These are phyloP conservation scores for Magnolia officinalis DNA, from an alignment of 164 flowering plant genomes.

Conservation along the genomic window DNA sequence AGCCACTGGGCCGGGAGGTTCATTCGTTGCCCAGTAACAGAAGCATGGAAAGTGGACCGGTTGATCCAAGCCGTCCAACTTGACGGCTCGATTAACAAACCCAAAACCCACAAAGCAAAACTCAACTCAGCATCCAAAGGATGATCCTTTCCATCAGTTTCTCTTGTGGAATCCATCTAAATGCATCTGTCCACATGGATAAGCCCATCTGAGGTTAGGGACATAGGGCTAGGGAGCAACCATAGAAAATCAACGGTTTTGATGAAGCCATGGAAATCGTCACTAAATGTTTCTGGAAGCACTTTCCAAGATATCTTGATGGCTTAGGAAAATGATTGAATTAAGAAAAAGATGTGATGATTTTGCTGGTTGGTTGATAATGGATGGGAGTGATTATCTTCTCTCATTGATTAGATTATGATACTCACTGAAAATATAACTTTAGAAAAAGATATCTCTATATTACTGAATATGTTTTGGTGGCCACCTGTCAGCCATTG, in stretches of 20 bases:
- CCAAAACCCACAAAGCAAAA: too few relatives aligned
- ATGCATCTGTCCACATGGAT: too few relatives aligned
- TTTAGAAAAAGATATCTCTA: not conserved
- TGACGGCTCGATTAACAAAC: too few relatives aligned
- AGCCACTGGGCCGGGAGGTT: too few relatives aligned
- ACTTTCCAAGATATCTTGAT: not conserved
- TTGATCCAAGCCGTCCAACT: too few relatives aligned
- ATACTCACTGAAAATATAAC: not conserved
- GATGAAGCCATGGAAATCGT: not conserved
- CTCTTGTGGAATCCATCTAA: too few relatives aligned
- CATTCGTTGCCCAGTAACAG: too few relatives aligned
- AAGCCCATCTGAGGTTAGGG: too few relatives aligned
- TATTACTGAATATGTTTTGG: not conserved
- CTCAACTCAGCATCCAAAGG: too few relatives aligned
- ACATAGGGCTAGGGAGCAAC: not conserved
- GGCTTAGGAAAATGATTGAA: not conserved
- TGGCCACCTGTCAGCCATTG: not conserved
- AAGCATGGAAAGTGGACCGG: too few relatives aligned
- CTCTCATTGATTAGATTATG: not conserved
- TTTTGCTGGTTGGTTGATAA: not conserved
- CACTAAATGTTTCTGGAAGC: not conserved
- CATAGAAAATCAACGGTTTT: not conserved
- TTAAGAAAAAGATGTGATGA: not conserved
- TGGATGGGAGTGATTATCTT: not conserved
- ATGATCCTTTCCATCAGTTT: too few relatives aligned